Evolutionary conservation across 2,329 filamentous ascomycete genomes (phyloP).

Genomic region (Decorospora gaudefroyi): DNA sequence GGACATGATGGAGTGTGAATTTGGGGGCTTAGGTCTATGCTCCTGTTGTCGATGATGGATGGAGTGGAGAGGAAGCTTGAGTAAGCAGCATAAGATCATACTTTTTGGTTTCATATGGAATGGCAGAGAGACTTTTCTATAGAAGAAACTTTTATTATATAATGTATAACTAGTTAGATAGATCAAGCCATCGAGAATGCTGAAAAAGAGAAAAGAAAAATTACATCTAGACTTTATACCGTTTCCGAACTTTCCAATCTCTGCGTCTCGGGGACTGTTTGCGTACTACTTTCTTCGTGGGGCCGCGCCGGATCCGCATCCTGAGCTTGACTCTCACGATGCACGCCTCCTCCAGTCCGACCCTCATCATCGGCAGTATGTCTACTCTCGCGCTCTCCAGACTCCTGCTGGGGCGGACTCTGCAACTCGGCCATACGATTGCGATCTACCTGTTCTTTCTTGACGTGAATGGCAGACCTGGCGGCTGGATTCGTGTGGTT

Average conservation of each 20-base stretch:
- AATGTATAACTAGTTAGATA: no score
- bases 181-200: no score
- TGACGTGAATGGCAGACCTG: slow-evolving; percentile 22
- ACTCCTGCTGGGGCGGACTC: slow-evolving; percentile 18
- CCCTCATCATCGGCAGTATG: slow-evolving; percentile 28
- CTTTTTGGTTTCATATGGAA: no score
- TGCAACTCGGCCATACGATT: slow-evolving; percentile 18
- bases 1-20: no score
- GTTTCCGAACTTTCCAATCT: not conserved
- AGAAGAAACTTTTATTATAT: no score
- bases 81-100: no score
- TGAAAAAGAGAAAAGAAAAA: no score
- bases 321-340: not conserved
- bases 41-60: no score
- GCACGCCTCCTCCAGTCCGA: slow-evolving; percentile 9
- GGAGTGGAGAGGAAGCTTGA: no score
- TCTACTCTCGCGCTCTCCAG: slow-evolving; percentile 33
- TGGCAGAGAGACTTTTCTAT: no score
- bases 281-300: not conserved
- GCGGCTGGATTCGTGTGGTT: slow-evolving; percentile 14
- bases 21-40: no score
- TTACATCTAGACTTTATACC: no score
- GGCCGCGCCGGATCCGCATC: not conserved
- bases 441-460: slow-evolving; percentile 29
- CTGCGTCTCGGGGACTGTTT: slow-evolving; percentile 2